Conservation (phyloP, 2,329 filamentous ascomycete genomes). For the Ophiostoma populinum region DNA sequence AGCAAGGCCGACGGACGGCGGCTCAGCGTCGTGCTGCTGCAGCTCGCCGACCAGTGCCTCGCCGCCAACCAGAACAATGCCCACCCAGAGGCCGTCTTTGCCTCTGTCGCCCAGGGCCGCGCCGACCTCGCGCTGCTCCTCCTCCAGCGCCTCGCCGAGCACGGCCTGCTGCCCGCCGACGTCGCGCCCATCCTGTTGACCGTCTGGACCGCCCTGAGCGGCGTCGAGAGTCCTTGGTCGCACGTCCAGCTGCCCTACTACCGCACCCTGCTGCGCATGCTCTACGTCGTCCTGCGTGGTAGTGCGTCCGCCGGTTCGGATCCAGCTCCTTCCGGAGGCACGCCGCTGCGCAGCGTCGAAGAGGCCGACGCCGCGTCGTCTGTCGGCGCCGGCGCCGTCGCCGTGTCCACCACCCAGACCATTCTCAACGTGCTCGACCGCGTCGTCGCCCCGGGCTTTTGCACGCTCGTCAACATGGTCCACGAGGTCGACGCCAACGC, state of each 20-base stretch:
- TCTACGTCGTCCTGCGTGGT: slow-evolving; percentile 66
- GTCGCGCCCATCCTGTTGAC: slow-evolving; percentile 32
- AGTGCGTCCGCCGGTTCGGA: neutral
- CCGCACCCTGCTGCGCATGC: slow-evolving; percentile 63
- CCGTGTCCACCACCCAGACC: slow-evolving; percentile 35
- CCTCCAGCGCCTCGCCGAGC: slow-evolving; percentile 59
- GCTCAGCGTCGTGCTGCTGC: slow-evolving; percentile 39
- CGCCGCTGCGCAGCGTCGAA: slow-evolving; percentile 7
- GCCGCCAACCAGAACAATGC: slow-evolving; percentile 52
- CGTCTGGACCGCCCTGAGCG: slow-evolving; percentile 34
- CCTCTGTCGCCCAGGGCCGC: slow-evolving; percentile 56
- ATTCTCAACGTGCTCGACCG: slow-evolving; percentile 66
- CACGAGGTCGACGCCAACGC: slow-evolving; percentile 52
- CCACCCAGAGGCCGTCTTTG: slow-evolving; percentile 66
- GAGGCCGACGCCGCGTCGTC: neutral
- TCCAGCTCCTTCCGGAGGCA: slow-evolving; percentile 3
- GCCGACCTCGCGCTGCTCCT: slow-evolving; percentile 70
- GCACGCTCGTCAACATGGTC: slow-evolving; percentile 60
- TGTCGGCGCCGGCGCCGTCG: slow-evolving; percentile 16
- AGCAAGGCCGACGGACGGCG: slow-evolving; percentile 28
- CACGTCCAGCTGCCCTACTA: slow-evolving; percentile 50
- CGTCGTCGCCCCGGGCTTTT: slow-evolving; percentile 68
- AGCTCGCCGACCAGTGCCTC: slow-evolving; percentile 63
- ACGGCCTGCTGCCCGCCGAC: slow-evolving; percentile 30
- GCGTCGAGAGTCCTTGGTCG: slow-evolving; percentile 35